Evolutionary conservation across 2,329 filamentous ascomycete species (phyloP).

Genomic region (Pestalotiopsis sp.): DNA sequence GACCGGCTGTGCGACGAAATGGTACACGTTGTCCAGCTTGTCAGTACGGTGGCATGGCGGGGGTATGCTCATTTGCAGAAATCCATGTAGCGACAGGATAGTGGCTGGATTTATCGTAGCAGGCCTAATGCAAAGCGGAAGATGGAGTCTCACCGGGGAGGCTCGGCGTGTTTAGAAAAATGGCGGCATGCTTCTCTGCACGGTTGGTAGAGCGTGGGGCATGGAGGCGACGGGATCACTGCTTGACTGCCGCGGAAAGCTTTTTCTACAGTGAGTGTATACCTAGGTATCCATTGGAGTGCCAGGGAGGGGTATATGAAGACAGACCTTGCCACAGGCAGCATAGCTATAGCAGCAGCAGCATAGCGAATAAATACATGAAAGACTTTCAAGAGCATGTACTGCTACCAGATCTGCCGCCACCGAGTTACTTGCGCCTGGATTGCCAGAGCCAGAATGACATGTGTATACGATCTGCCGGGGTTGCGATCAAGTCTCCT

Average conservation of each 20-base stretch:
- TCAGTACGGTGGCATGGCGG: background rate
- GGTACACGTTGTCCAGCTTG: background rate
- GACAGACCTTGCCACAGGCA: background rate
- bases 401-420: background rate
- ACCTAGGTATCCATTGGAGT: background rate
- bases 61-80: background rate
- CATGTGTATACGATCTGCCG: background rate
- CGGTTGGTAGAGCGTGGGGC: background rate
- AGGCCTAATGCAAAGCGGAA: background rate
- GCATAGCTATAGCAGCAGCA: no score
- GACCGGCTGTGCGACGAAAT: slow-evolving; percentile 9
- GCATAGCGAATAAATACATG: no score
- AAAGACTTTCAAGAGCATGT: background rate
- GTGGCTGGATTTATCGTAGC: background rate
- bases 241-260: background rate
- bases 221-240: background rate
- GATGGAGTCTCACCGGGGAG: background rate
- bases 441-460: background rate
- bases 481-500: background rate
- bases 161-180: background rate
- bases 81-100: background rate
- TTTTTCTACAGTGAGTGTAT: background rate
- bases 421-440: background rate
- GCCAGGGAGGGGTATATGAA: no score
- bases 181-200: background rate